A percentile compares a stretch with the other conserved stretches of the same genome.
These are phyloP conservation scores for Udeniomyces megalosporus DNA, from an alignment of 768 basidiomycete species.

Conservation along the genomic window DNA sequence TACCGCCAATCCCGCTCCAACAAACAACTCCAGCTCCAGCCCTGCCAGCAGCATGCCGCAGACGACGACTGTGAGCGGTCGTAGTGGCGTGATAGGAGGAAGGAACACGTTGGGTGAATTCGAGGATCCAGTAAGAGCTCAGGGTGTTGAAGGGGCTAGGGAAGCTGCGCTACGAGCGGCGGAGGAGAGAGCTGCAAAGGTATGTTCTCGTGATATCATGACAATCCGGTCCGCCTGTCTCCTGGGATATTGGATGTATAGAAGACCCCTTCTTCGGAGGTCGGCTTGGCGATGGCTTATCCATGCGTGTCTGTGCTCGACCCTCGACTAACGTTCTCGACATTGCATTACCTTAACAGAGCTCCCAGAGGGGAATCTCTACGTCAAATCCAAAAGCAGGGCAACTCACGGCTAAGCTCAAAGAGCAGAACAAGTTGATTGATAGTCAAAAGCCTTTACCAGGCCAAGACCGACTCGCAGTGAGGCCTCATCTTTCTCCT, in stretches of 20 bases:
- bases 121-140: slow-evolving; percentile 8
- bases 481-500: neutral
- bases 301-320: neutral
- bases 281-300: neutral
- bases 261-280: neutral
- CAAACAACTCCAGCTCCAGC: no score
- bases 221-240: neutral
- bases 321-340: neutral
- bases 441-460: neutral
- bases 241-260: no score
- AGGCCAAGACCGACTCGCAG: neutral
- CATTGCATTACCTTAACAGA: neutral
- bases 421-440: slow-evolving; percentile 9
- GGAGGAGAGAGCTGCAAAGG: slow-evolving; percentile 2
- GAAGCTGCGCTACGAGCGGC: slow-evolving; percentile 7
- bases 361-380: slow-evolving; percentile 4
- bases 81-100: neutral
- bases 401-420: slow-evolving; percentile 10
- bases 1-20: no score
- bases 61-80: neutral
- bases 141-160: slow-evolving; percentile 2
- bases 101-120: slow-evolving; percentile 7
- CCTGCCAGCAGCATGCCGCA: neutral
- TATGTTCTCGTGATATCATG: neutral
- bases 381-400: slow-evolving; percentile 9